Percentiles rank a stretch among this genome's conserved stretches.
Evolutionary conservation across 2,329 filamentous ascomycete genomes (phyloP).

Genomic region (Plectosphaerella cucumerina): DNA sequence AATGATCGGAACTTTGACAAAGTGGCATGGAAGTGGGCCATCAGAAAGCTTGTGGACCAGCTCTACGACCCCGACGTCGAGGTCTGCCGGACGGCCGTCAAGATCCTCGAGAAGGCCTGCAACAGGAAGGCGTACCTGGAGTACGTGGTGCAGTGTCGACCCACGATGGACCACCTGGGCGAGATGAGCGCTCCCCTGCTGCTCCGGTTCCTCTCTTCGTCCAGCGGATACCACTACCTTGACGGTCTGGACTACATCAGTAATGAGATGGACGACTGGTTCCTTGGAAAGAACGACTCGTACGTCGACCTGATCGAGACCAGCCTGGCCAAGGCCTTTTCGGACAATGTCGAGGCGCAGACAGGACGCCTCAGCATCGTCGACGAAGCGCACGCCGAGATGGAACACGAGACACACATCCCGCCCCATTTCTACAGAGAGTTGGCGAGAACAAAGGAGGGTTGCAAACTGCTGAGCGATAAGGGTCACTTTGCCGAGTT

Average conservation of each 20-base stretch:
- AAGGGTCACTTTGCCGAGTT: constrained; percentile 98
- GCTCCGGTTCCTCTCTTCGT: constrained; percentile 89
- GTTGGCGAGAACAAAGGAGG: constrained; percentile 86
- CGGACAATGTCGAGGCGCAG: constrained; percentile 58
- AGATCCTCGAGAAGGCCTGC: constrained; percentile 95
- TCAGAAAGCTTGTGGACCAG: constrained; percentile 94
- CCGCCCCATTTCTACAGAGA: constrained; percentile 99
- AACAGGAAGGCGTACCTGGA: constrained; percentile 88
- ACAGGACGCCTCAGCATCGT: constrained; percentile 52
- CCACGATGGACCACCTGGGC: constrained; percentile 88
- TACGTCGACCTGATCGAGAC: constrained; percentile 94
- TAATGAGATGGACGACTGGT: constrained; percentile 99
- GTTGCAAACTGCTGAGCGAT: constrained; percentile 81
- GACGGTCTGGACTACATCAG: constrained; percentile 98
- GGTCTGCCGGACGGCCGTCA: constrained; percentile 92
- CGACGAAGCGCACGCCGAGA: constrained; percentile 52
- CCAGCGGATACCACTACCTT: constrained; percentile 94
- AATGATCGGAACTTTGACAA: constrained; percentile 25
- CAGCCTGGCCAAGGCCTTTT: constrained; percentile 82
- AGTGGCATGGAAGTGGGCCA: constrained; percentile 85
- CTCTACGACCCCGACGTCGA: constrained; percentile 96
- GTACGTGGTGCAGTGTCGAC: constrained; percentile 94
- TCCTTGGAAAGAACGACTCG: constrained; percentile 89
- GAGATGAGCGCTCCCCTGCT: constrained; percentile 94
- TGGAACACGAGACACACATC: constrained; percentile 62